Evolutionary conservation across 1,139 yeast genomes (phyloP).

Genomic region (Protomyces inundatus): DNA sequence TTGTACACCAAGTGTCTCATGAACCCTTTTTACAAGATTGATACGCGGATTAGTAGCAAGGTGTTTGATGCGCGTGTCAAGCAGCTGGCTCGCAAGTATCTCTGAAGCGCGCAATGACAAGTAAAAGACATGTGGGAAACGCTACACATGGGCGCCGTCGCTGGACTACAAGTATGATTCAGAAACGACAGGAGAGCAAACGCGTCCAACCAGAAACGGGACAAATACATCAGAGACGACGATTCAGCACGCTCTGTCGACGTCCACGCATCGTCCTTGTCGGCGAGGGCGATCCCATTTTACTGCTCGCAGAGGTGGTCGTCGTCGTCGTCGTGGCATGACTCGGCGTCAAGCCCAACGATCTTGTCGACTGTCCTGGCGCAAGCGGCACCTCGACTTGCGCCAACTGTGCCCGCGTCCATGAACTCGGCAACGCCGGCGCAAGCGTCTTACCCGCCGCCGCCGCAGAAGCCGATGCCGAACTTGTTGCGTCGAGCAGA

Average conservation of each 20-base stretch:
- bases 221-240: too few relatives aligned
- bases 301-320: neutral
- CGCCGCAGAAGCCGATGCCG: too few relatives aligned
- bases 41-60: constrained; percentile 67
- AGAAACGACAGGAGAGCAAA: too few relatives aligned
- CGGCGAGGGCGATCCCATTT: neutral
- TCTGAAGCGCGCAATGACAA: constrained; percentile 39
- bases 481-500: too few relatives aligned
- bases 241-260: neutral
- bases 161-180: too few relatives aligned
- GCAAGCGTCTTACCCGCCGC: neutral
- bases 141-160: too few relatives aligned
- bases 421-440: neutral
- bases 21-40: constrained; percentile 79
- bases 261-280: neutral
- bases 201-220: too few relatives aligned
- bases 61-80: constrained; percentile 73
- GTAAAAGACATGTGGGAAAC: neutral
- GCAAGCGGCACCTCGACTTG: neutral
- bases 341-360: neutral
- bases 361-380: neutral
- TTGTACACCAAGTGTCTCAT: constrained; percentile 76
- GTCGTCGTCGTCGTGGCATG: neutral
- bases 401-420: neutral
- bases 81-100: constrained; percentile 67